Evolutionary conservation across 2,329 filamentous ascomycete species (phyloP).

Genomic region (Aphanocladium album): DNA sequence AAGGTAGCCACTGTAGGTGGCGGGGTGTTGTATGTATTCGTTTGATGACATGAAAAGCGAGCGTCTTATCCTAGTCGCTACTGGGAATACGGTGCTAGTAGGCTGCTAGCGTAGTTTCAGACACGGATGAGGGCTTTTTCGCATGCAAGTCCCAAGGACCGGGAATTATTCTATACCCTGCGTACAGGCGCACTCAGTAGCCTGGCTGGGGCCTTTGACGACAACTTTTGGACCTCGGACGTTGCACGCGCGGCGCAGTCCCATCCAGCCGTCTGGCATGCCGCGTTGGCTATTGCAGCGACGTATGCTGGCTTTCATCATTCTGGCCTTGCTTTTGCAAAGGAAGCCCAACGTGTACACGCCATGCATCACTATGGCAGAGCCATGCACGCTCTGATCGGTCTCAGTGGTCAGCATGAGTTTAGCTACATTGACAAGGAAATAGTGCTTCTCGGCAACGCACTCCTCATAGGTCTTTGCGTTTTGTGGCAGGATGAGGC

Average conservation of each 20-base stretch:
- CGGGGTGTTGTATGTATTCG: too few relatives aligned
- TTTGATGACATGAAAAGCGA: too few relatives aligned
- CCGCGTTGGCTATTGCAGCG: not conserved
- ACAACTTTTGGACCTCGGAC: not conserved
- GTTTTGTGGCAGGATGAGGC: not conserved
- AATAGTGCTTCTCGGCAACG: not conserved
- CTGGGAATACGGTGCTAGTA: too few relatives aligned
- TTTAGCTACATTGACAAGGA: not conserved
- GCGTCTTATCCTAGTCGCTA: too few relatives aligned
- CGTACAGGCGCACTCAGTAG: not conserved
- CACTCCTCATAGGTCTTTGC: not conserved
- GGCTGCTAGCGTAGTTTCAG: too few relatives aligned
- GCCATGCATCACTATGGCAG: not conserved
- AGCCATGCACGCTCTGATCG: not conserved
- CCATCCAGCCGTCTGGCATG: not conserved
- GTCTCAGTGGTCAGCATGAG: not conserved
- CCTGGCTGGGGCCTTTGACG: not conserved
- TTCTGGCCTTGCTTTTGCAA: not conserved
- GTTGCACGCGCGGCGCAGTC: not conserved
- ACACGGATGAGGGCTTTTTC: too few relatives aligned
- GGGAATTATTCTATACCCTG: not conserved
- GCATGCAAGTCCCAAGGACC: too few relatives aligned
- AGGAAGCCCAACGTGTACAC: not conserved
- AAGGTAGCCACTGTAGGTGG: too few relatives aligned
- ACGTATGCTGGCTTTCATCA: not conserved